These are phyloP conservation scores for Pyrenophora seminiperda DNA, from an alignment of 2,329 filamentous ascomycete species.

Conservation along the genomic window DNA sequence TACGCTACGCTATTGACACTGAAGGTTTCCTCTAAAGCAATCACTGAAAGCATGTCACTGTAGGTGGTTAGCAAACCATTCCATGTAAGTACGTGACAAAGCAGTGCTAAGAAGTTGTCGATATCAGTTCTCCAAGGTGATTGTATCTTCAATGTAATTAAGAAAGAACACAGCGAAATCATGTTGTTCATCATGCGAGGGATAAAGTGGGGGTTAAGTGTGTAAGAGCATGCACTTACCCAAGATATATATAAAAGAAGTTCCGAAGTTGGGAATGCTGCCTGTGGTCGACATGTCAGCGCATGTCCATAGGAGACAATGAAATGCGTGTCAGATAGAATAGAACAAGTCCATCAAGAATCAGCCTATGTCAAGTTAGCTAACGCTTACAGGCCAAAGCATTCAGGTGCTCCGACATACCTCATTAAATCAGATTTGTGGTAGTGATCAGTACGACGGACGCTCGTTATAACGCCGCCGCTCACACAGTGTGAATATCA, in stretches of 20 bases:
- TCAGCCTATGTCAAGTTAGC: constrained; percentile 45
- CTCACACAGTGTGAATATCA: constrained; percentile 75
- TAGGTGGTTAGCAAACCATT: constrained; percentile 13
- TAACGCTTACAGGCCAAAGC: not conserved
- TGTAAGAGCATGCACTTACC: constrained; percentile 23
- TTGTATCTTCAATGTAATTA: constrained; percentile 65
- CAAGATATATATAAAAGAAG: not conserved
- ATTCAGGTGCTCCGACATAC: constrained; percentile 41
- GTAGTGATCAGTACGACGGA: constrained; percentile 61
- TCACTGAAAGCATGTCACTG: constrained; percentile 1
- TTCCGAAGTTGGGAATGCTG: not conserved
- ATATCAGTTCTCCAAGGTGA: constrained; percentile 69
- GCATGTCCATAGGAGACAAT: constrained; percentile 15
- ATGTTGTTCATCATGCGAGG: constrained; percentile 62
- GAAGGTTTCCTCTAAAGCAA: not conserved
- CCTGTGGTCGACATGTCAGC: constrained; percentile 31
- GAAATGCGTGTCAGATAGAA: constrained; percentile 16
- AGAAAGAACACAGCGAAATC: constrained; percentile 68
- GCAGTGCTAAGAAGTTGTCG: not conserved
- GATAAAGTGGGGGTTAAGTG: constrained; percentile 8
- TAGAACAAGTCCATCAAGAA: constrained; percentile 42
- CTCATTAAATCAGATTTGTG: constrained; percentile 76
- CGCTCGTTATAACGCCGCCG: constrained; percentile 56
- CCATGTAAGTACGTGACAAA: not conserved
- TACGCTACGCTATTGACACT: constrained; percentile 7